A percentile compares a stretch with the other conserved stretches of the same genome.
These are phyloP conservation scores for Endoconidiophora laricicola DNA, from an alignment of 2,329 filamentous ascomycete species.

Conservation along the genomic window DNA sequence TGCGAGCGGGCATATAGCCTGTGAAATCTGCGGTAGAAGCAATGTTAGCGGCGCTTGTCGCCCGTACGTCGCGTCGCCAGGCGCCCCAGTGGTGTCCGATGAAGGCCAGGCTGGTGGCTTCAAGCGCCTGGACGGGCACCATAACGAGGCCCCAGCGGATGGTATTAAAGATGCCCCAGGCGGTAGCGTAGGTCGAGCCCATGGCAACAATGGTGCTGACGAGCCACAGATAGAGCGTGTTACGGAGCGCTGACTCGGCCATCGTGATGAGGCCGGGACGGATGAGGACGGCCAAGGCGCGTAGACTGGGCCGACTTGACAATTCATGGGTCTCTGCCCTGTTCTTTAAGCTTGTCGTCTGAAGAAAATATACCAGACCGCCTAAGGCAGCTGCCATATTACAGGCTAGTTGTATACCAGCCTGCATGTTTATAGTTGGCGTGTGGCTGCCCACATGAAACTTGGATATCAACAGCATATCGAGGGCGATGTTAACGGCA, in stretches of 20 bases:
- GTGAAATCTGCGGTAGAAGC: conserved; percentile 3
- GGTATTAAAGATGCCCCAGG: conserved; percentile 58
- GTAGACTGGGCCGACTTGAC: conserved; percentile 22
- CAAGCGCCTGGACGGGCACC: conserved; percentile 52
- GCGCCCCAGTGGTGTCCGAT: conserved; percentile 50
- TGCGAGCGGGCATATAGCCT: no score
- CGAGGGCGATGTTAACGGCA: conserved; percentile 47
- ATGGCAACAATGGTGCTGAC: conserved; percentile 46
- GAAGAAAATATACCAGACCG: conserved; percentile 45
- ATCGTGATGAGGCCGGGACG: conserved; percentile 44
- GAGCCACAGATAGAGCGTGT: conserved; percentile 55
- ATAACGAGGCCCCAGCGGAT: conserved; percentile 61
- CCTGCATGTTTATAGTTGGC: conserved; percentile 49
- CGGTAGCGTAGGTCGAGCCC: conserved; percentile 48
- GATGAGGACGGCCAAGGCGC: conserved; percentile 32
- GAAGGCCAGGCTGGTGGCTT: conserved; percentile 48
- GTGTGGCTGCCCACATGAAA: conserved; percentile 39
- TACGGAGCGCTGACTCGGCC: conserved; percentile 47
- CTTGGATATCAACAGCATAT: conserved; percentile 48
- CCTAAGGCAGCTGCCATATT: conserved; percentile 35
- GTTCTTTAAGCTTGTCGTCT: conserved; percentile 21
- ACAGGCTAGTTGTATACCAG: conserved; percentile 44
- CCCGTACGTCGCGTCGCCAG: conserved; percentile 22
- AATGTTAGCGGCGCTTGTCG: conserved; percentile 14
- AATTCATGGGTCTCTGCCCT: no score